Base-by-base conservation (phyloP, 1,139 yeast genomes). In the Suhomyces choctaworum region DNA sequence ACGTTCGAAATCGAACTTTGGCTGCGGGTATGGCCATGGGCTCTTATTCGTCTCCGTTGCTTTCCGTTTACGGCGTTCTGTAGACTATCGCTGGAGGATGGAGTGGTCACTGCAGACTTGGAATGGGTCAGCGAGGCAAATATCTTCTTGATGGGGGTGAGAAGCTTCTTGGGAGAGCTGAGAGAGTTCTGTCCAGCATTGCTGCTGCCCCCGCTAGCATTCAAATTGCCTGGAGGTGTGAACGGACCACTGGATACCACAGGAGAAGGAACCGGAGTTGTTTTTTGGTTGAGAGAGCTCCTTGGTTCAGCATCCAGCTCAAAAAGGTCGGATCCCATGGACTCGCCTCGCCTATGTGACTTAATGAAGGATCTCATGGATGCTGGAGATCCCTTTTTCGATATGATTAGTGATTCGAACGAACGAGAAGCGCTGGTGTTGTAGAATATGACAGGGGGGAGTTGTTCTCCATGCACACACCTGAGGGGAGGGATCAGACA, bases 331-430 rank as follows among this genome's bases (percentile, higher is more conserved):
- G 48, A 40, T 17, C 25, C 36, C 21, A 42, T 34, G 5, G 50
- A 46, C 32, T 46, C 49, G 22, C 37, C 56, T 42, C 68, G 51
- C 42, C 62, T 56, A 46, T 70, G 76, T 10, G 72, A 57, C 49
- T 70, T 70, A 37, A 71, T 70, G 46, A 71, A 69, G n/a, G 76
- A 67, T 43, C 74, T 60, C 77, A 71, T 71, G 27, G 27, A 16
- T n/a, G n/a, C n/a, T n/a, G n/a, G n/a, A n/a, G n/a, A n/a, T n/a
- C n/a, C n/a, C 21, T 9, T 9, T 7, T 7, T 19, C 8, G 21
- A 19, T 19, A 19, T 9, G 9, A 19, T 19, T 9, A 19, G 21
- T n/a, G n/a, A n/a, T n/a, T n/a, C n/a, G n/a, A n/a, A n/a, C n/a
- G n/a, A n/a, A n/a, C n/a, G n/a, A n/a, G n/a, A n/a, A n/a, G n/a